Evolutionary conservation across 768 basidiomycete genomes (phyloP), one percentile per base, ranked within the genome.

Genomic region (Tricholoma sp.): DNA sequence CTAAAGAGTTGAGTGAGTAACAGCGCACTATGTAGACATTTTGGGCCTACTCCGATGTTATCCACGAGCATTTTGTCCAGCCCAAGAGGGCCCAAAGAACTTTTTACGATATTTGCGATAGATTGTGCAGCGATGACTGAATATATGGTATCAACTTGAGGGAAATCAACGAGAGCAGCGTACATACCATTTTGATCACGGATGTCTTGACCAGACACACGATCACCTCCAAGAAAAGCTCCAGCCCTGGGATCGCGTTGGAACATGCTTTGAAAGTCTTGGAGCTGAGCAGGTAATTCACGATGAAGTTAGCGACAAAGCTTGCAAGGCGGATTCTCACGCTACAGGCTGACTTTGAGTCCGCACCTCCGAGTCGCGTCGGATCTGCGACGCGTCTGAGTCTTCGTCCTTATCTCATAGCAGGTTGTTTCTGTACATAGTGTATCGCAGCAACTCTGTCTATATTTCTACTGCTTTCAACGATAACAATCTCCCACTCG

Each of bases 31-130:
- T 8, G 47, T 20, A 12, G 37, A n/a, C n/a, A 17, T 56, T 49
- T 33, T n/a, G 37, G 33, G 74, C 88, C 66, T 68, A 95, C 94
- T 63, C 94, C 95, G 62, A 98, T 94, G 74, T 96, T 95, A 72
- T 98, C 95, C 13, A 98, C 94, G 55, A 97, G 80, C 96, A 98
- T 94, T 74, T 96, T 94, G 68, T 96, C 94, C 8, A 94, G 84
- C 36, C 96, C 96, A 53, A 98, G 79, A 8, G 97, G 97, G 5
- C 97, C 97, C 54, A 99, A 68, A 28, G 93, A 96, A 65, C 91
- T 96, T 81, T 95, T 97, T 39, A 99, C 86, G 64, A 98, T 89
- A 73, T 99, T 99, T 57, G 97, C 94, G 66, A 99, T 97, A 6
- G 96, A 88, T 67, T 91, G 88, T 47, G 95, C 96, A 45, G 96